Conservation (phyloP, 495 filamentous ascomycete species). For the Hypoxylon perforatum region DNA sequence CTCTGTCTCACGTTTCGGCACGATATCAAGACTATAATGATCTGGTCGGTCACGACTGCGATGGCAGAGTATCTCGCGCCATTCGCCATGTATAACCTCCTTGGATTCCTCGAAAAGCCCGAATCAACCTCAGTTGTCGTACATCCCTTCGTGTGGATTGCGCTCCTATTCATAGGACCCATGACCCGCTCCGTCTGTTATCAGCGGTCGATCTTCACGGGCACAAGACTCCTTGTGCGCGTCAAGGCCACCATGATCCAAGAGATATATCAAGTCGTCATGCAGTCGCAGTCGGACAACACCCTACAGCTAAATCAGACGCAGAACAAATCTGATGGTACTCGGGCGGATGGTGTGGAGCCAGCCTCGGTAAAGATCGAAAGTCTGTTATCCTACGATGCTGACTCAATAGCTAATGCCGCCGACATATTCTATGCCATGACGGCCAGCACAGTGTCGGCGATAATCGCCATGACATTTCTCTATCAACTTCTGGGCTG, state of each 20-base stretch:
- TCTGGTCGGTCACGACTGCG: slow-evolving; percentile 43
- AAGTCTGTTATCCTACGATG: slow-evolving; percentile 50
- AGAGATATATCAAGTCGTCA: slow-evolving; percentile 49
- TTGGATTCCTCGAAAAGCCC: slow-evolving; percentile 44
- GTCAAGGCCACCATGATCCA: slow-evolving; percentile 48
- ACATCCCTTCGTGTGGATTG: slow-evolving; percentile 48
- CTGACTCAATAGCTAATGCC: slow-evolving; percentile 47
- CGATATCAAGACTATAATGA: slow-evolving; percentile 46
- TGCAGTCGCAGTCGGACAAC: slow-evolving; percentile 31
- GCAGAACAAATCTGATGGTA: slow-evolving; percentile 8
- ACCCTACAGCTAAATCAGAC: background rate
- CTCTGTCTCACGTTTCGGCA: slow-evolving; percentile 42
- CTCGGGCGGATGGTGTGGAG: slow-evolving; percentile 30
- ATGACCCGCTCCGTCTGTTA: slow-evolving; percentile 43
- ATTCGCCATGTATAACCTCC: slow-evolving; percentile 42
- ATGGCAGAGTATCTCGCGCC: slow-evolving; percentile 48
- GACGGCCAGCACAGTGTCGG: slow-evolving; percentile 38
- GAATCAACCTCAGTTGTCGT: slow-evolving; percentile 26
- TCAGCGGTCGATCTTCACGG: slow-evolving; percentile 50
- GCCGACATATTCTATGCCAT: slow-evolving; percentile 45
- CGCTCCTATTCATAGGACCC: slow-evolving; percentile 47
- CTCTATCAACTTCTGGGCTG: slow-evolving; percentile 50
- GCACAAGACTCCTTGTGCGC: slow-evolving; percentile 46
- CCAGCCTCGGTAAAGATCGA: slow-evolving; percentile 41
- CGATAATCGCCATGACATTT: slow-evolving; percentile 43